Base-by-base conservation (phyloP, 2,329 filamentous ascomycete genomes). In the Botrytis squamosa region DNA sequence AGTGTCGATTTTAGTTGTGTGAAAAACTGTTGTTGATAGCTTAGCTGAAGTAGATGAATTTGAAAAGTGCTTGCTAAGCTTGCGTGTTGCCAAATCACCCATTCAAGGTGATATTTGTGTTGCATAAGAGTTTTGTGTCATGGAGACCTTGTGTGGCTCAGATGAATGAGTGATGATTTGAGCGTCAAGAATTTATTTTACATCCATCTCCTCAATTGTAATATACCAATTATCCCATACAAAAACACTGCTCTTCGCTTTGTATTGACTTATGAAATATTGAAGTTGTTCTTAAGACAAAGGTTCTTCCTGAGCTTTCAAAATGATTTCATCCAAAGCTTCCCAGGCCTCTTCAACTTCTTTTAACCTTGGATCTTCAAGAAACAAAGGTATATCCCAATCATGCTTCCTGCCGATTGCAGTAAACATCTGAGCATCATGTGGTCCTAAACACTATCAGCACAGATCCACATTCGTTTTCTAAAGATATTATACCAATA, bases 331-430 rank as follows among this genome's bases (percentile, higher is more conserved):
- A 36, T 59, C 52, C 38, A 60, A 42, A 57, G n/a, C n/a, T 42
- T 40, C 4, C 67, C 52, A 70, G 60, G 67, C 52, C n/a, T 70
- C n/a, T 14, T 70, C 52, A 22, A 70, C n/a, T 57, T 20, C n/a
- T 16, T 36, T 25, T 6, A 60, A 55, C n/a, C 18, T 38, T 14
- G 52, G 38, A 42, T 70, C 67, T 22, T 38, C 67, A n/a, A 70
- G 52, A 29, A 59, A 69, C 12, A 59, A 57, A 6, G 33, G 22
- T 12, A 33, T 42, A 40, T 69, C 66, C 46, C 33, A 69, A 20
- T 3, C 38, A 59, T 69, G 49, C 20, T 20, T n/a, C 36, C 25
- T 40, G 4, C 49, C 49, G 8, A n/a, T 14, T 57, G 66, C 66
- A n/a, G 66, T 69, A 33, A 68, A 68, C 22, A 68, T 40, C 8